Percentiles rank a stretch among this genome's conserved stretches.
phyloP scores from a whole-genome alignment of 2,329 filamentous ascomycete species.

The Nothopassalora personata region DNA sequence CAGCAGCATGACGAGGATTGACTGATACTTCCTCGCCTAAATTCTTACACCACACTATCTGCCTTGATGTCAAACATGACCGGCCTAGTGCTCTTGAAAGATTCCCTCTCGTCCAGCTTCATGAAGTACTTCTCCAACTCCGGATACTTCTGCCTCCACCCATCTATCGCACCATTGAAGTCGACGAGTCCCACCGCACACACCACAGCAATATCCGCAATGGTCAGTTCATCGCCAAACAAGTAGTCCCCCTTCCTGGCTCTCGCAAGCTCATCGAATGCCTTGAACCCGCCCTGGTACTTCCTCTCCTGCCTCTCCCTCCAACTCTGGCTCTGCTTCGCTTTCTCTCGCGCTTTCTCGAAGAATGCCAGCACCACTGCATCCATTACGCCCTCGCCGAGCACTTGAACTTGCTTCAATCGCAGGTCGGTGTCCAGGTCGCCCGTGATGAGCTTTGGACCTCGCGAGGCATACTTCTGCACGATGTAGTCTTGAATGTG shows the following conservation, averaged over 20 bases:
- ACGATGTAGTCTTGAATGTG: constrained; percentile 22
- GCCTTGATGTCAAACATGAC: constrained; percentile 14
- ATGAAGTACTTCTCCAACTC: constrained; percentile 11
- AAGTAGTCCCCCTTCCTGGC: constrained; percentile 9
- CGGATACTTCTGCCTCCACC: constrained; percentile 19
- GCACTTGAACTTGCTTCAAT: constrained; percentile 12
- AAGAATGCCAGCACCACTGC: constrained; percentile 17
- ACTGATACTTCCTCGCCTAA: no score
- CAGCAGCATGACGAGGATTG: no score
- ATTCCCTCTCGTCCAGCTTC: constrained; percentile 14
- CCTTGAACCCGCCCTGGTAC: constrained; percentile 13
- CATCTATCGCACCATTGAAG: constrained; percentile 11
- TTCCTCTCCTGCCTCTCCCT: constrained; percentile 14
- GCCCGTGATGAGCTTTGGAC: constrained; percentile 13
- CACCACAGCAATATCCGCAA: constrained; percentile 20
- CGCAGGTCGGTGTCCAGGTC: constrained; percentile 15
- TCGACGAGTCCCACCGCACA: constrained; percentile 18
- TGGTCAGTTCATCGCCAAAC: constrained; percentile 13
- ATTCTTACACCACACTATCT: constrained; percentile 1
- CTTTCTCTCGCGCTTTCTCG: constrained; percentile 12
- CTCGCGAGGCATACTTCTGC: constrained; percentile 12
- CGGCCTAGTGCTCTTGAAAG: constrained; percentile 14
- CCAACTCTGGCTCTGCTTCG: constrained; percentile 12
- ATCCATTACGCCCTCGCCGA: constrained; percentile 17
- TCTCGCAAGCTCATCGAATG: constrained; percentile 13